Conservation (phyloP, 1,284 basidiomycete species). For the Trichosporon sp. region DNA sequence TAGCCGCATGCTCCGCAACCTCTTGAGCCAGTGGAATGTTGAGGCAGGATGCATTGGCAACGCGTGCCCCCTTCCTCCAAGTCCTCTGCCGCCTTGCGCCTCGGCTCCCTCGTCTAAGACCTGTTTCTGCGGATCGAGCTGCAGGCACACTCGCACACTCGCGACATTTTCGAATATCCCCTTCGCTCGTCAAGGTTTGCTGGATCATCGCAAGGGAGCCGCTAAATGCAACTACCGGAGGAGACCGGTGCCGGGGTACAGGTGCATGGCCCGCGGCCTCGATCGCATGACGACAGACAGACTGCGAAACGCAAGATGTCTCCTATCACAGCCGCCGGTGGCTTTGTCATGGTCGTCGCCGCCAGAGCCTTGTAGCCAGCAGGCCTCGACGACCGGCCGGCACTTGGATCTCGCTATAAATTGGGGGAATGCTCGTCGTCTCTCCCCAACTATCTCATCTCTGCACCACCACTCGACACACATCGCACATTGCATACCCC, state of each 20-base stretch:
- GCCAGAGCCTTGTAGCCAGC: not conserved
- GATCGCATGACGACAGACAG: not conserved
- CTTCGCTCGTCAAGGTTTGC: not conserved
- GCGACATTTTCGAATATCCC: not conserved
- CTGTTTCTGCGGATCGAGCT: not conserved
- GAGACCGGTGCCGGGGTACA: not conserved
- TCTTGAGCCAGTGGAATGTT: not conserved
- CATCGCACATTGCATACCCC: not conserved
- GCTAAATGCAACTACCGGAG: not conserved
- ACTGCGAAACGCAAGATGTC: too few species aligned
- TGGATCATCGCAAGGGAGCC: not conserved
- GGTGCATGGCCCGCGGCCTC: too few species aligned
- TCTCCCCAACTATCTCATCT: not conserved
- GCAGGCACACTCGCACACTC: not conserved
- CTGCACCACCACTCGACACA: not conserved
- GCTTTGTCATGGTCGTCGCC: constrained; percentile 2
- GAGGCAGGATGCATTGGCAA: not conserved
- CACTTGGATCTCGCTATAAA: constrained; percentile 11
- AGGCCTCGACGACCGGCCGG: not conserved
- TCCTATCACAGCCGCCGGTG: not conserved
- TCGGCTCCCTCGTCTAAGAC: not conserved
- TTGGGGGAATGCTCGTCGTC: not conserved
- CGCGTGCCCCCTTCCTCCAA: too few species aligned
- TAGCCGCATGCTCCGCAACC: not conserved
- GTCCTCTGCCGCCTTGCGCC: too few species aligned